phyloP scores from a whole-genome alignment of 2,329 filamentous ascomycete genomes.

The Claviceps paspali region DNA sequence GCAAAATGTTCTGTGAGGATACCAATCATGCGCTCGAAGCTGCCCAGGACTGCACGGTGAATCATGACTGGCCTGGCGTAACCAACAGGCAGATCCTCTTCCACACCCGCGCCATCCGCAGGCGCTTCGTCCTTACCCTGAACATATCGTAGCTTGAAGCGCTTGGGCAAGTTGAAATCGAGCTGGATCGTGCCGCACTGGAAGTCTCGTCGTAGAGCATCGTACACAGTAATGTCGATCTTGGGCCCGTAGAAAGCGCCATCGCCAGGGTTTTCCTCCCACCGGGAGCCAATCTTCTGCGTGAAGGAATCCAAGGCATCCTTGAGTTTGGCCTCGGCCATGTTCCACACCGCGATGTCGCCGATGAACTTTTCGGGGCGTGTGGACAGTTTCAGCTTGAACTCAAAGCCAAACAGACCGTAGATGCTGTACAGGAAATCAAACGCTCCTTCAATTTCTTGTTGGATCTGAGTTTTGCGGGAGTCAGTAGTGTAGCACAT shows the following conservation, averaged over 20 bases:
- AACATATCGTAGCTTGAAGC: slow-evolving; percentile 26
- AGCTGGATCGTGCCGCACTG: slow-evolving; percentile 71
- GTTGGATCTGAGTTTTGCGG: slow-evolving; percentile 15
- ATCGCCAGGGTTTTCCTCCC: slow-evolving; percentile 88
- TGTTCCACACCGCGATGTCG: slow-evolving; percentile 73
- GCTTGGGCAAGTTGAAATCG: slow-evolving; percentile 58
- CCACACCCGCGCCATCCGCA: slow-evolving; percentile 27
- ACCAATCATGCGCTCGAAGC: slow-evolving; percentile 52
- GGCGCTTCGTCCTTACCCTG: slow-evolving; percentile 36
- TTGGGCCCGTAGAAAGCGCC: slow-evolving; percentile 98
- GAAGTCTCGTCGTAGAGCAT: slow-evolving; percentile 59
- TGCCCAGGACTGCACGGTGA: slow-evolving; percentile 64
- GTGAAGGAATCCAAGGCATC: slow-evolving; percentile 68
- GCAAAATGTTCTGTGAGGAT: slow-evolving; percentile 74
- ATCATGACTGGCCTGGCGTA: slow-evolving; percentile 76
- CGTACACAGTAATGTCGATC: slow-evolving; percentile 90
- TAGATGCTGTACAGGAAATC: slow-evolving; percentile 67
- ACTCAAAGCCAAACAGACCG: slow-evolving; percentile 50
- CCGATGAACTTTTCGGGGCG: slow-evolving; percentile 80
- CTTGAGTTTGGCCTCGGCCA: slow-evolving; percentile 68
- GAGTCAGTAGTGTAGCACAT: neutral
- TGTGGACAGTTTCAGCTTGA: slow-evolving; percentile 90
- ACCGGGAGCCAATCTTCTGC: slow-evolving; percentile 43
- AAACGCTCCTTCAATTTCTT: slow-evolving; percentile 60
- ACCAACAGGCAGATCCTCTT: slow-evolving; percentile 42